Evolutionary conservation across 306 rosid species (phyloP), one percentile per base, ranked within the genome.

Genomic region (Mimosa bimucronata): DNA sequence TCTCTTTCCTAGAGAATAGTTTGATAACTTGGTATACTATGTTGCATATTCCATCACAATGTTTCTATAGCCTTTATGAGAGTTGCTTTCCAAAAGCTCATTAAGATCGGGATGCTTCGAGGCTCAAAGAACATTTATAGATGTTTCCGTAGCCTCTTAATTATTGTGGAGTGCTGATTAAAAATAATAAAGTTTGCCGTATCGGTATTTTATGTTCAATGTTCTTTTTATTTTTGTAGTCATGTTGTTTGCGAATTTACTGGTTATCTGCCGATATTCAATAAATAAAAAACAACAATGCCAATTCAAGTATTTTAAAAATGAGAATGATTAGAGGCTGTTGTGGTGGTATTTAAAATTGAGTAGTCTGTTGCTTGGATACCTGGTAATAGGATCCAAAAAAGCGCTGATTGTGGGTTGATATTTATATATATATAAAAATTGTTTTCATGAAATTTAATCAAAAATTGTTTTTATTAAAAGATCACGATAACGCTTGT

Each of bases 301-400:
- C 52, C 52, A 46, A 46, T 46, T 46, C 52, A n/a, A 46, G 19
- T 3, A 46, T 46, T 46, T 46, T 2, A 46, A 46, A 46, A 14
- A 3, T 46, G 52, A 37, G 28, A 45, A 26, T 48, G 18, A 71
- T 5, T 46, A 15, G 58, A 3, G 16, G 10, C 30, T 31, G 34
- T 42, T 53, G n/a, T 48, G 60, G 52, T 73, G 53, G 73, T 66
- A 52, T 64, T 28, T 40, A 61, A 38, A 80, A 55, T 66, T 12
- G 78, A 66, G 73, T 50, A 52, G 69, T 45, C 75, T 83, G 83
- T 79, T 40, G 37, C 73, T 66, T 78, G 44, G 80, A 70, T 72
- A 69, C 80, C 48, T n/a, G n/a, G n/a, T n/a, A n/a, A n/a, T n/a
- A n/a, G n/a, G n/a, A n/a, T 50, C 57, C 21, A 50, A 78, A 77